Conservation (phyloP, 306 rosid species). For the Carpinus fangiana region DNA sequence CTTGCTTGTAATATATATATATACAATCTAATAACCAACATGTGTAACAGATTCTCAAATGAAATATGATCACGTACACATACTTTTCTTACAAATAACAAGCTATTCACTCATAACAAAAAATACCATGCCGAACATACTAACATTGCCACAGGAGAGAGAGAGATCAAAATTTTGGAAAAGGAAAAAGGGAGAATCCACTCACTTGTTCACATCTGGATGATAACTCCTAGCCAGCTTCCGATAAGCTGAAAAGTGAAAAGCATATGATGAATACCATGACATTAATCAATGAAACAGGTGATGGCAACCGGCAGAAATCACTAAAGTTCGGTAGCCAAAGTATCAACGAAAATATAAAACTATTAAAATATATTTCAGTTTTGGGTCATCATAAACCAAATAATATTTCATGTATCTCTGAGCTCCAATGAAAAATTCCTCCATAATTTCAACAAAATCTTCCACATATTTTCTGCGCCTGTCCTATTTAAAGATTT, state of each 20-base stretch:
- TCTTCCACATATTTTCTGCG: background rate
- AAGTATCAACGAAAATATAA: background rate
- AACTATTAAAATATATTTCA: background rate
- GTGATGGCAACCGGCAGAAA: background rate
- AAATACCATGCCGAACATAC: background rate
- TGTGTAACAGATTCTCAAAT: background rate
- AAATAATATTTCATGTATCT: background rate
- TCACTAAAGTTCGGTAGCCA: background rate
- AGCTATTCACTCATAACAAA: slow-evolving; percentile 10
- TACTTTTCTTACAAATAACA: background rate
- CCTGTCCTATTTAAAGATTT: background rate
- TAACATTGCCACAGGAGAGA: slow-evolving; percentile 14
- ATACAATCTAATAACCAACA: background rate
- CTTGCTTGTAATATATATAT: background rate
- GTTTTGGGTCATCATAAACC: background rate
- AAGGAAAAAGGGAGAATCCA: slow-evolving; percentile 11
- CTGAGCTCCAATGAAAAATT: background rate
- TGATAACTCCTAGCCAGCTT: slow-evolving; percentile 94
- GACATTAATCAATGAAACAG: slow-evolving; percentile 1
- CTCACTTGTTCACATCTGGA: slow-evolving; percentile 99
- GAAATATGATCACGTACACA: background rate
- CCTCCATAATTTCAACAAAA: background rate
- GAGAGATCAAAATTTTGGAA: background rate
- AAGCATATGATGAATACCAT: slow-evolving; percentile 9
- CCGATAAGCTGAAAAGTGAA: slow-evolving; percentile 78